Conservation (phyloP, 129 eudicot species). For the Glebionis coronaria region DNA sequence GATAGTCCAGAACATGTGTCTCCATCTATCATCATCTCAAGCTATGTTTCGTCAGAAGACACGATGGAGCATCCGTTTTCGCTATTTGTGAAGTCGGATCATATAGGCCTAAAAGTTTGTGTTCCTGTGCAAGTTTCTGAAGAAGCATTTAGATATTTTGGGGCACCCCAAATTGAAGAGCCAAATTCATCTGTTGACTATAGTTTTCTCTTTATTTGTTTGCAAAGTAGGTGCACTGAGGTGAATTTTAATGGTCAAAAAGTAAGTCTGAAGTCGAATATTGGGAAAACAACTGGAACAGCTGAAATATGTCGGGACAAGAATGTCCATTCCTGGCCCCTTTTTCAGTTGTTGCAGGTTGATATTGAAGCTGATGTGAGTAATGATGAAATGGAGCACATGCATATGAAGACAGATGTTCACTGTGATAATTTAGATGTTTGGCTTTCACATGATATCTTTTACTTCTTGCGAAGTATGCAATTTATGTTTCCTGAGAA, state of each 20-base stretch:
- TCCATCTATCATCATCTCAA: constrained; percentile 32
- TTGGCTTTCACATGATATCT: constrained; percentile 66
- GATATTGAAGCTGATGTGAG: constrained; percentile 46
- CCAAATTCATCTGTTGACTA: constrained; percentile 23
- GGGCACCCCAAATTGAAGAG: constrained; percentile 36
- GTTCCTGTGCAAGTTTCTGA: constrained; percentile 54
- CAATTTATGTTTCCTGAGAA: constrained; percentile 44
- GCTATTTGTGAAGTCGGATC: constrained; percentile 46
- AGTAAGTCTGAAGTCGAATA: constrained; percentile 37
- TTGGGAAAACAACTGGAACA: constrained; percentile 53
- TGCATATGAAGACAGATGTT: constrained; percentile 41
- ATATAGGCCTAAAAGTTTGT: constrained; percentile 47
- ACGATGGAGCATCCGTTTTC: constrained; percentile 16
- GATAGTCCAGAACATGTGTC: constrained; percentile 30
- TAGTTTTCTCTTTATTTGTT: constrained; percentile 45
- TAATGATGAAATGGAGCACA: constrained; percentile 25
- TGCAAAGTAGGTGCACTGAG: constrained; percentile 52
- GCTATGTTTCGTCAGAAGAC: constrained; percentile 28
- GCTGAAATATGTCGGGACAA: constrained; percentile 47
- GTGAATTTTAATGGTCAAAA: constrained; percentile 37
- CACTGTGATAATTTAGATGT: constrained; percentile 57
- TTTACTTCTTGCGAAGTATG: constrained; percentile 49
- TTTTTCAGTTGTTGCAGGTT: constrained; percentile 62
- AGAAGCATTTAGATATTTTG: constrained; percentile 31
- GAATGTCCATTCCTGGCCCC: constrained; percentile 54